Conservation (phyloP, 805 yeast genomes). For the Ogataea paraovalis region DNA sequence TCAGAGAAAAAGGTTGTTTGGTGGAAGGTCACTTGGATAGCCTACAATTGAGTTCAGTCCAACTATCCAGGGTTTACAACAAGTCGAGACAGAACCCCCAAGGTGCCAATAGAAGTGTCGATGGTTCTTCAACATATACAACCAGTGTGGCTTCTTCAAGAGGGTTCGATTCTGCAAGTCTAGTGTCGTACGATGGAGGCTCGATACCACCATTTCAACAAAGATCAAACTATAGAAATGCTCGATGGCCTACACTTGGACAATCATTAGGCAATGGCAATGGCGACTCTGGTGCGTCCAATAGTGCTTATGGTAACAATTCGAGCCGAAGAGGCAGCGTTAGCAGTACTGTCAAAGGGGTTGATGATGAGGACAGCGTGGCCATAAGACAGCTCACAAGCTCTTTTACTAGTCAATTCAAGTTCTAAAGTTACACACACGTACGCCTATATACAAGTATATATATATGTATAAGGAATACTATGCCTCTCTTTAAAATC, state of each 20-base stretch:
- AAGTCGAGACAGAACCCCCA: background rate
- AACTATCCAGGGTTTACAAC: slow-evolving; percentile 28
- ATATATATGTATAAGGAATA: background rate
- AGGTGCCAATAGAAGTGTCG: background rate
- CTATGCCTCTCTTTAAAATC: no score
- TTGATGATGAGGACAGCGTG: slow-evolving; percentile 23
- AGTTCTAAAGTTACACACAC: background rate
- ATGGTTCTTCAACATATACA: slow-evolving; percentile 2
- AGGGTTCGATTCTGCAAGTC: slow-evolving; percentile 36
- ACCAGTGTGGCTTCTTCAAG: slow-evolving; percentile 8
- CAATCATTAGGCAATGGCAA: slow-evolving; percentile 4
- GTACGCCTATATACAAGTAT: background rate
- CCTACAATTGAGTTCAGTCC: slow-evolving; percentile 67
- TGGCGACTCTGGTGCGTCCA: slow-evolving; percentile 1
- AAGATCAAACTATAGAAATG: slow-evolving; percentile 4
- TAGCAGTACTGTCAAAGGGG: background rate
- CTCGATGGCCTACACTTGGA: slow-evolving; percentile 22
- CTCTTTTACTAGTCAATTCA: slow-evolving; percentile 13
- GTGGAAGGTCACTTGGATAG: slow-evolving; percentile 88
- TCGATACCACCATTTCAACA: slow-evolving; percentile 10
- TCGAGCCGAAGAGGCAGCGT: slow-evolving; percentile 6
- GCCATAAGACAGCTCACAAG: slow-evolving; percentile 10
- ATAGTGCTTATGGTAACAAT: slow-evolving; percentile 4
- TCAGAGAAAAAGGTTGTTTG: slow-evolving; percentile 77
- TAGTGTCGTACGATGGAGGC: slow-evolving; percentile 34